Evolutionary conservation across 2,329 filamentous ascomycete species (phyloP).

Genomic region (Diaporthe ampelina): DNA sequence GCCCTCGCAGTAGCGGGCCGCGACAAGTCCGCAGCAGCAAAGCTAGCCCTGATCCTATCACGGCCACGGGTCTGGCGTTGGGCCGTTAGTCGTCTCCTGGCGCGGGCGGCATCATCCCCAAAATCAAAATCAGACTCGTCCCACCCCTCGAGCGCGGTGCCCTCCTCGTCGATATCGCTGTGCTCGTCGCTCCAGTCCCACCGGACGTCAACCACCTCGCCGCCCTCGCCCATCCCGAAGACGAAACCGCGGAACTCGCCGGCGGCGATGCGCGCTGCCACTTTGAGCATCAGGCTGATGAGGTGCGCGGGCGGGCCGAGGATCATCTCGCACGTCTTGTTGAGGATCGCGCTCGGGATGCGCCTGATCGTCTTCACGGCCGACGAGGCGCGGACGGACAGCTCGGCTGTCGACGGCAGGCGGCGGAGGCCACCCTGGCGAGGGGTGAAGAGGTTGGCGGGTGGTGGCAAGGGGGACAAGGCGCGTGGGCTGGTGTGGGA

Average conservation of each 20-base stretch:
- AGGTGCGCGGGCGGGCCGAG: slow-evolving; percentile 86
- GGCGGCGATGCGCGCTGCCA: slow-evolving; percentile 81
- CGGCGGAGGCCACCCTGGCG: slow-evolving; percentile 44
- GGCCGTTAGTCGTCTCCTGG: slow-evolving; percentile 16
- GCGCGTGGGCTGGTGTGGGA: slow-evolving; percentile 61
- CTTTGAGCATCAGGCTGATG: slow-evolving; percentile 82
- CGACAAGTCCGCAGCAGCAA: slow-evolving; percentile 40
- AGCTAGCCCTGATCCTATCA: slow-evolving; percentile 32
- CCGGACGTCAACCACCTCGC: slow-evolving; percentile 68
- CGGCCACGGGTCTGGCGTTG: slow-evolving; percentile 17
- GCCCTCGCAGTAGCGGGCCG: slow-evolving; percentile 34
- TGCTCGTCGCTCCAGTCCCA: slow-evolving; percentile 68
- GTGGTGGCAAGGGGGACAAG: slow-evolving; percentile 76
- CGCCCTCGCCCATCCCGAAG: slow-evolving; percentile 66
- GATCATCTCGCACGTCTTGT: slow-evolving; percentile 82
- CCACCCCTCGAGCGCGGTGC: slow-evolving; percentile 56
- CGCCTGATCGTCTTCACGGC: slow-evolving; percentile 62
- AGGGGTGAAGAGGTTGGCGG: slow-evolving; percentile 75
- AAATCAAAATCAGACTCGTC: slow-evolving; percentile 67
- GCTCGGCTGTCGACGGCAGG: slow-evolving; percentile 34
- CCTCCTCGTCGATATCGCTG: slow-evolving; percentile 64
- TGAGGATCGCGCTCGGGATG: slow-evolving; percentile 75
- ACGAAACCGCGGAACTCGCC: slow-evolving; percentile 74
- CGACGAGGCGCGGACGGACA: slow-evolving; percentile 48
- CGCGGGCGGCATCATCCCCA: neutral